Evolutionary conservation across 2,329 filamentous ascomycete species (phyloP).

Genomic region (Colletotrichum tabaci): DNA sequence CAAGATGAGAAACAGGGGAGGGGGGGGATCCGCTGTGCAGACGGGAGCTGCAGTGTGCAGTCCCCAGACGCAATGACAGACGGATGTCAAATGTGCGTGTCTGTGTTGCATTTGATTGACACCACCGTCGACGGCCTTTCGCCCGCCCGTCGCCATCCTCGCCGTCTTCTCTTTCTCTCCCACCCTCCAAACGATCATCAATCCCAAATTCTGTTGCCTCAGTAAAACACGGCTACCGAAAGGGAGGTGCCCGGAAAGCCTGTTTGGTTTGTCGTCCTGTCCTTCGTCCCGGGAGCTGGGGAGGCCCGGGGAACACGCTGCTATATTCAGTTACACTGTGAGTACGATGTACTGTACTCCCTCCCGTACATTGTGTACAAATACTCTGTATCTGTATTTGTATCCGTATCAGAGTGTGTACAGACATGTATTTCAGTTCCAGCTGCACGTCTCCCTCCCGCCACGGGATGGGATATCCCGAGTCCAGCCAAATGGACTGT

Average conservation of each 20-base stretch:
- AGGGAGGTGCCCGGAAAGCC: slow-evolving; percentile 15
- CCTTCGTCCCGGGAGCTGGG: slow-evolving; percentile 6
- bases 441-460: slow-evolving; percentile 17
- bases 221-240: slow-evolving; percentile 39
- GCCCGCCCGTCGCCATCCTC: too few species aligned
- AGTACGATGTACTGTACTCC: too few species aligned
- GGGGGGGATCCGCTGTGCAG: not conserved
- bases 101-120: not conserved
- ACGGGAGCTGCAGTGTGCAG: not conserved
- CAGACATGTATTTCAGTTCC: not conserved
- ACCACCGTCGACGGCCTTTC: not conserved
- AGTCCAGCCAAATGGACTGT: slow-evolving; percentile 1
- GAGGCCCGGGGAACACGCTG: slow-evolving; percentile 22
- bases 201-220: slow-evolving; percentile 23
- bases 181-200: not conserved
- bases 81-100: not conserved
- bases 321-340: slow-evolving; percentile 4
- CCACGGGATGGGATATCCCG: slow-evolving; percentile 31
- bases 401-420: too few species aligned
- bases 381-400: too few species aligned
- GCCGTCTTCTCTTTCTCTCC: not conserved
- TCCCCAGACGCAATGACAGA: slow-evolving; percentile 1
- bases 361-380: too few species aligned
- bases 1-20: too few species aligned
- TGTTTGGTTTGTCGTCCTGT: slow-evolving; percentile 19